Conservation (phyloP, 73 alveolate genomes). For the Effrenium voratum region DNA sequence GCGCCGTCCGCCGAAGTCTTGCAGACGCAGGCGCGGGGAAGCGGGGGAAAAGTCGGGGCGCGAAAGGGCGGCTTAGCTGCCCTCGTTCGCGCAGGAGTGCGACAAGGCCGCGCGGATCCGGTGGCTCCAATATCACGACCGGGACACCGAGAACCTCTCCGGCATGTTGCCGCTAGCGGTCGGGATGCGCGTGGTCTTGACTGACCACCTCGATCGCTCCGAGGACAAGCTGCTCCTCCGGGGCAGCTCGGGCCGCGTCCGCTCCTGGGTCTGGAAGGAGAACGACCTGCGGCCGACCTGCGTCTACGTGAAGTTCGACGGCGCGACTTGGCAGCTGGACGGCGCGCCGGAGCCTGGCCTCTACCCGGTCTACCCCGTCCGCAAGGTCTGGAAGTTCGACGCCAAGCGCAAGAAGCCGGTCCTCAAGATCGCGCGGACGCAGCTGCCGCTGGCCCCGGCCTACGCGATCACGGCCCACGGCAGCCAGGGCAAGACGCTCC, state of each 20-base stretch:
- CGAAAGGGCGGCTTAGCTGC: no score
- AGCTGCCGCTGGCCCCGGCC: slow-evolving; percentile 41
- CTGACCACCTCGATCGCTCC: slow-evolving; percentile 23
- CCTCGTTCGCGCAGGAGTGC: no score
- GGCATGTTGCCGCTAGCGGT: slow-evolving; percentile 21
- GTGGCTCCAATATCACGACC: slow-evolving; percentile 48
- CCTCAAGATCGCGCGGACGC: no score
- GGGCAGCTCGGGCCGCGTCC: neutral
- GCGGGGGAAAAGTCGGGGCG: no score
- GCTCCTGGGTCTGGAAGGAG: slow-evolving; percentile 22
- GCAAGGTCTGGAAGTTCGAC: neutral
- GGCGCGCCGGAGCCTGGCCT: neutral
- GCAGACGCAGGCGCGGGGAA: neutral
- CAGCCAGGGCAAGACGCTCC: no score
- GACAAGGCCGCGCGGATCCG: neutral
- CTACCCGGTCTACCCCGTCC: neutral
- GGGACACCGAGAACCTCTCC: neutral
- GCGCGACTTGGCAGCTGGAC: slow-evolving; percentile 6
- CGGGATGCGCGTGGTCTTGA: slow-evolving; percentile 45
- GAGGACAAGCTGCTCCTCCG: slow-evolving; percentile 14
- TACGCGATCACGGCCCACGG: slow-evolving; percentile 35
- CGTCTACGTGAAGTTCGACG: slow-evolving; percentile 36
- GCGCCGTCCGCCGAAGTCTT: neutral
- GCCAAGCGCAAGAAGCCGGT: neutral
- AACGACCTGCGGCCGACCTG: neutral